These are phyloP conservation scores for Cystobasidium onofrii DNA, from an alignment of 768 basidiomycete genomes.

Conservation along the genomic window DNA sequence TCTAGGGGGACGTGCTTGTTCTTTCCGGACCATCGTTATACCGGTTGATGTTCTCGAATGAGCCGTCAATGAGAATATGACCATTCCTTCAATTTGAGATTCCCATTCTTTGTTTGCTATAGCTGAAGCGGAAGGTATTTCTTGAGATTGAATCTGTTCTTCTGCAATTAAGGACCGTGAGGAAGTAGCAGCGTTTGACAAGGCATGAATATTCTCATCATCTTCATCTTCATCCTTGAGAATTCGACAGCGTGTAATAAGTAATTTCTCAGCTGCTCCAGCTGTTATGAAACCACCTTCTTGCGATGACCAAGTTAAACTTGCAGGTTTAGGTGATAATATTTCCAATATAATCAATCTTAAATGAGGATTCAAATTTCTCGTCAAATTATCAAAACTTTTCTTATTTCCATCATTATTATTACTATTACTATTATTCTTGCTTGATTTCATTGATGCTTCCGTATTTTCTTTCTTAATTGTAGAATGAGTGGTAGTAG, in stretches of 20 bases:
- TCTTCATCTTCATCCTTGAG: constrained; percentile 3
- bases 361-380: constrained; percentile 9
- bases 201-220: not conserved
- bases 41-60: constrained; percentile 5
- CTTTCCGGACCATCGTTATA: not conserved
- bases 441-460: no score
- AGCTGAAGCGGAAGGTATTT: not conserved
- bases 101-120: not conserved
- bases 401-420: not conserved
- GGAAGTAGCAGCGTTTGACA: no score
- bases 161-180: no score
- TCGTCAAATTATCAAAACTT: not conserved
- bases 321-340: not conserved
- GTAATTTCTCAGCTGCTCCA: constrained; percentile 20
- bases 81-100: constrained; percentile 19
- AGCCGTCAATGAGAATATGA: constrained; percentile 6
- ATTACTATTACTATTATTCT: no score
- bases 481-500: not conserved
- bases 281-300: constrained; percentile 22
- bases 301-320: not conserved
- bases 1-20: not conserved
- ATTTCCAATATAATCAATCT: constrained; percentile 1
- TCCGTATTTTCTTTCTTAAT: not conserved
- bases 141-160: not conserved
- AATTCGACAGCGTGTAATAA: constrained; percentile 11